Evolutionary conservation across 495 filamentous ascomycete species (phyloP).

Genomic region (Cryomyces antarcticus): DNA sequence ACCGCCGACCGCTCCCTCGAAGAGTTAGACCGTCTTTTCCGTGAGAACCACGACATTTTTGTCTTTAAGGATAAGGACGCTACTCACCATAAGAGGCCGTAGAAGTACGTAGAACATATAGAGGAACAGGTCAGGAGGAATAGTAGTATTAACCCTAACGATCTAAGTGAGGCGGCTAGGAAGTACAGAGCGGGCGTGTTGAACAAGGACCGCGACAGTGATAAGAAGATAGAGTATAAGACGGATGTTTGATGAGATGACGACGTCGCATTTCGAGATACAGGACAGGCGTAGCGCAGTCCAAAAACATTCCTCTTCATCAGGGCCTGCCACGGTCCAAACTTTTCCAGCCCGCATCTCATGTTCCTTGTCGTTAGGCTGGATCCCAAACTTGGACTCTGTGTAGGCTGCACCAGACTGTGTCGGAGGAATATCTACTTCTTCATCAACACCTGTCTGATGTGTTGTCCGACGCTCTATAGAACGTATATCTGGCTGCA

Average conservation of each 20-base stretch:
- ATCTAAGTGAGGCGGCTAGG: background rate
- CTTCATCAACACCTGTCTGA: no score
- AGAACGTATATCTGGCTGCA: no score
- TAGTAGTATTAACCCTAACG: constrained; percentile 4
- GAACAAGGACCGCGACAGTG: background rate
- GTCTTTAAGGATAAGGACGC: constrained; percentile 23
- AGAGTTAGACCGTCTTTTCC: constrained; percentile 29
- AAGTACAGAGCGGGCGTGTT: background rate
- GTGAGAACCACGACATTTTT: constrained; percentile 18
- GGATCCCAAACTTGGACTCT: no score
- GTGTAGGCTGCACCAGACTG: no score
- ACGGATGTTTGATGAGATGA: background rate
- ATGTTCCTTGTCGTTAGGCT: no score
- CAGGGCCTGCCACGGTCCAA: no score
- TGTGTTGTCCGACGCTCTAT: no score
- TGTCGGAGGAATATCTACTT: no score
- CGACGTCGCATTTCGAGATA: no score
- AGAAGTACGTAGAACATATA: constrained; percentile 18
- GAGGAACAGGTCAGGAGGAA: constrained; percentile 16
- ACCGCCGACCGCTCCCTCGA: constrained; percentile 32
- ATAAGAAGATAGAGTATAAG: background rate
- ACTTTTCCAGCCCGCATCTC: no score
- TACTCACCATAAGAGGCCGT: constrained; percentile 18
- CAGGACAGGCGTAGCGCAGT: no score
- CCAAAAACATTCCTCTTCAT: no score